Evolutionary conservation across 352 stramenopile genomes (phyloP).

Genomic region (Globisporangium yorkense): DNA sequence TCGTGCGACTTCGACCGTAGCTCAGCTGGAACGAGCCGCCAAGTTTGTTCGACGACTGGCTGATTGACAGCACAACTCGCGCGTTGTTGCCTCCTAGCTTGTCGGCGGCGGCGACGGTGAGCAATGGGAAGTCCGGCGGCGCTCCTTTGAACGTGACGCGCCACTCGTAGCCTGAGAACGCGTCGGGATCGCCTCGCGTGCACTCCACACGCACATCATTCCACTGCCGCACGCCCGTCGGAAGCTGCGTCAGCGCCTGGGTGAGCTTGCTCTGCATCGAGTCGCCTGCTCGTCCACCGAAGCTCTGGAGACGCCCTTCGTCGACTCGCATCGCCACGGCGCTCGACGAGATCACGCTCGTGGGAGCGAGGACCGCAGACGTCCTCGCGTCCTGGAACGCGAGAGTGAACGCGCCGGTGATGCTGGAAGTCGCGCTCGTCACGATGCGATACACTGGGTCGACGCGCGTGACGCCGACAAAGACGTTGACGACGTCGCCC

Average conservation of each 20-base stretch:
- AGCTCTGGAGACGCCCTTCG: conserved; percentile 18
- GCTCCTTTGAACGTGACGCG: conserved; percentile 23
- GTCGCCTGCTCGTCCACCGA: conserved; percentile 20
- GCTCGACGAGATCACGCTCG: conserved; percentile 19
- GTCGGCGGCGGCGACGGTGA: conserved; percentile 10
- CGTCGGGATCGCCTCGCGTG: conserved; percentile 5
- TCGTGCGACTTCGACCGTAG: conserved; percentile 1
- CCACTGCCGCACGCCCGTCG: neutral
- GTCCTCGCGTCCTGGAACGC: conserved; percentile 13
- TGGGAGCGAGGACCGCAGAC: conserved; percentile 9
- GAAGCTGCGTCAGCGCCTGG: conserved; percentile 7
- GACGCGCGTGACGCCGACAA: conserved; percentile 15
- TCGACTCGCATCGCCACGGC: conserved; percentile 26
- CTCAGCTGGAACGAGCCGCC: conserved; percentile 17
- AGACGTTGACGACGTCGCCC: conserved; percentile 18
- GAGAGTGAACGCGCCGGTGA: conserved; percentile 21
- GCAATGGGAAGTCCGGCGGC: conserved; percentile 18
- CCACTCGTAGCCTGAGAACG: conserved; percentile 14
- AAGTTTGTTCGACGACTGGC: conserved; percentile 14
- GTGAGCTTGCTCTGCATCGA: conserved; percentile 26
- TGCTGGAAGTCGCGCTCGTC: neutral
- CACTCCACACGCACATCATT: conserved; percentile 6
- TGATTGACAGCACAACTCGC: conserved; percentile 5
- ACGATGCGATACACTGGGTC: conserved; percentile 24
- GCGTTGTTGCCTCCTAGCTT: conserved; percentile 3